These are phyloP conservation scores for Podochytrium sp. DNA, from an alignment of 192 early-diverging fungal species.

Conservation along the genomic window DNA sequence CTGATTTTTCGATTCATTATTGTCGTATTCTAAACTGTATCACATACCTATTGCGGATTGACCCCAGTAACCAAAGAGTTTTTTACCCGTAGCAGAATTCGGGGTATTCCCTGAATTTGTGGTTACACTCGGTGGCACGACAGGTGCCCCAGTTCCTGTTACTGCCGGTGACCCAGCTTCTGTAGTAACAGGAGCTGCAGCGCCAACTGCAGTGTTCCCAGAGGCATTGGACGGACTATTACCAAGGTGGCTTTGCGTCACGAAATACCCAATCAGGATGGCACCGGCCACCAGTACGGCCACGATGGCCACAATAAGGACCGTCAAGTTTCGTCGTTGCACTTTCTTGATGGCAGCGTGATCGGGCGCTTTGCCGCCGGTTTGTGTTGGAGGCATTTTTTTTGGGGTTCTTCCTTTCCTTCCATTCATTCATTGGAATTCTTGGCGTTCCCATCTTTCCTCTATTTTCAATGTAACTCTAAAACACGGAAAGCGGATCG, in stretches of 20 bases:
- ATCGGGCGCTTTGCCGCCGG: too few species aligned
- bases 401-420: too few species aligned
- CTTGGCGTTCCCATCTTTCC: too few species aligned
- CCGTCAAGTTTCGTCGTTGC: neutral
- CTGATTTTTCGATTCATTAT: neutral
- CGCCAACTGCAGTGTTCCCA: neutral
- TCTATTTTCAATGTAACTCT: too few species aligned
- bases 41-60: conserved; percentile 2
- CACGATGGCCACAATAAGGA: neutral
- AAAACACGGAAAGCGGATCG: too few species aligned
- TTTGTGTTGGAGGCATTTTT: too few species aligned
- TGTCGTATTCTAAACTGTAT: neutral
- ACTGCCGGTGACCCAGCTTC: neutral
- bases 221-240: neutral
- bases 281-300: conserved; percentile 1
- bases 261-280: conserved; percentile 18
- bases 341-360: too few species aligned
- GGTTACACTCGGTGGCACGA: too few species aligned
- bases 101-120: too few species aligned
- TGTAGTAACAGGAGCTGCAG: neutral
- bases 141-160: too few species aligned
- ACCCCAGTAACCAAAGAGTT: conserved; percentile 17
- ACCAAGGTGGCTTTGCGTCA: neutral
- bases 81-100: too few species aligned
- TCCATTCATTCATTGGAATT: too few species aligned